A percentile compares a stretch with the other conserved stretches of the same genome.
phyloP scores from a whole-genome alignment of 495 filamentous ascomycete species.

The Ramalina peruviana region DNA sequence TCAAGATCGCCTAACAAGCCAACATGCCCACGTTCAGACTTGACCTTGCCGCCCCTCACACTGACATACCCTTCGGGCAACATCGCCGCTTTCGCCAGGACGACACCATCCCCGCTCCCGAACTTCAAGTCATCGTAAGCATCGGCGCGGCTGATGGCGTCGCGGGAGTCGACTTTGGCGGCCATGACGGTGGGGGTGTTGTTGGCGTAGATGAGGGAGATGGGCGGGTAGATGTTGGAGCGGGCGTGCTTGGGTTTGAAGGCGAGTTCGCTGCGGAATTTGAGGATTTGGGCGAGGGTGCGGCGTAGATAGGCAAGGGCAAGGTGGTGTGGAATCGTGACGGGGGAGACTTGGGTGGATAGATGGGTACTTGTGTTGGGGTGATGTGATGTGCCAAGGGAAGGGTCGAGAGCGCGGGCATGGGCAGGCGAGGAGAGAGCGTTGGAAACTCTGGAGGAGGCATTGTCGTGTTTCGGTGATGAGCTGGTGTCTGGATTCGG shows the following conservation, averaged over 20 bases:
- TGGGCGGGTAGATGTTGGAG: constrained; percentile 62
- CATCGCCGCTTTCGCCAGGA: constrained; percentile 76
- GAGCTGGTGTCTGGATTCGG: neutral
- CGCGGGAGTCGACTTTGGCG: constrained; percentile 51
- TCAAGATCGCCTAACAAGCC: constrained; percentile 74
- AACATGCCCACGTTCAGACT: constrained; percentile 74
- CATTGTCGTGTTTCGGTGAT: constrained; percentile 5
- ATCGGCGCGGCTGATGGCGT: constrained; percentile 59
- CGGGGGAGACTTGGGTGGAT: constrained; percentile 24
- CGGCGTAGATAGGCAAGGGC: constrained; percentile 63
- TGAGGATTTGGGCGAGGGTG: constrained; percentile 53
- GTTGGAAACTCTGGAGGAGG: constrained; percentile 15
- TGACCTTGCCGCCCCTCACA: constrained; percentile 56
- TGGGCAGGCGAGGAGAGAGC: constrained; percentile 18
- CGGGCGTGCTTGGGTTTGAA: constrained; percentile 44
- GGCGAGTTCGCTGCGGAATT: constrained; percentile 60
- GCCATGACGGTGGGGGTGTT: constrained; percentile 72
- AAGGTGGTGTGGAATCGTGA: constrained; percentile 34
- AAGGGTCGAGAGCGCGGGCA: constrained; percentile 18
- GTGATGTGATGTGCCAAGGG: constrained; percentile 7
- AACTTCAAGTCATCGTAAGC: constrained; percentile 83
- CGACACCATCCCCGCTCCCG: constrained; percentile 79
- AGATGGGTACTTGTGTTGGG: constrained; percentile 28
- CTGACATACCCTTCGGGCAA: constrained; percentile 65
- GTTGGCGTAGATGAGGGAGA: constrained; percentile 80